phyloP scores from a whole-genome alignment of 768 basidiomycete species.

The Sarcomyxa edulis region DNA sequence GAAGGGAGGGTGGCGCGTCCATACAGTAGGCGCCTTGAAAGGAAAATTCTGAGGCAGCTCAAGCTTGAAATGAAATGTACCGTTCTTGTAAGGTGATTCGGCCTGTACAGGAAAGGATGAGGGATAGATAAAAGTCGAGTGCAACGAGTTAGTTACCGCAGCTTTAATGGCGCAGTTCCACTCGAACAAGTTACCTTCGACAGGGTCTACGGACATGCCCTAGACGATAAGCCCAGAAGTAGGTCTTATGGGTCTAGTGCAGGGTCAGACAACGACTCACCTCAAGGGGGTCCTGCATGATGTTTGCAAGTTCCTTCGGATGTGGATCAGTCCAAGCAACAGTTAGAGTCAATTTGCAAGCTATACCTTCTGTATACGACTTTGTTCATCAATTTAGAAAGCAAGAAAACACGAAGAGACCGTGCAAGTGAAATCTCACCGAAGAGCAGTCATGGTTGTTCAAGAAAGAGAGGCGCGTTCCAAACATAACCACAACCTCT shows the following conservation, averaged over 20 bases:
- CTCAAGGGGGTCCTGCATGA: conserved; percentile 58
- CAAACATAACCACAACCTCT: conserved; percentile 1
- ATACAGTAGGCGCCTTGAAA: conserved; percentile 80
- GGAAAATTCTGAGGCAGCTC: conserved; percentile 78
- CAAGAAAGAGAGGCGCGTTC: conserved; percentile 3
- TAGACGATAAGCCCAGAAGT: too few relatives aligned
- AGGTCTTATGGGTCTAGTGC: too few relatives aligned
- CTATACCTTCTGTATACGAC: conserved; percentile 71
- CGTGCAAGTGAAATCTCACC: conserved; percentile 22
- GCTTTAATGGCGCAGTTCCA: conserved; percentile 81
- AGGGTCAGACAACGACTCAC: conserved; percentile 29
- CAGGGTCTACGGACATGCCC: conserved; percentile 58
- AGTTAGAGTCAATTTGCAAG: background rate
- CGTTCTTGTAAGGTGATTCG: conserved; percentile 79
- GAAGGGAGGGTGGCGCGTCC: conserved; percentile 10
- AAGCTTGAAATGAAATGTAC: conserved; percentile 72
- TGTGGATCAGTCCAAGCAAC: conserved; percentile 8
- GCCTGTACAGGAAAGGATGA: conserved; percentile 32
- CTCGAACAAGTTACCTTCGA: conserved; percentile 67
- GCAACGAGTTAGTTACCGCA: conserved; percentile 39
- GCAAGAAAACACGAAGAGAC: background rate
- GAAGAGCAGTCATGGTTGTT: conserved; percentile 32
- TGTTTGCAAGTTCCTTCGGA: conserved; percentile 59
- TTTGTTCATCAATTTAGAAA: too few relatives aligned
- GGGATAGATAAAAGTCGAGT: conserved; percentile 5